A percentile compares a stretch with the other conserved stretches of the same genome.
Evolutionary conservation across 2,329 filamentous ascomycete genomes (phyloP).

Genomic region (Beauveria sp.): DNA sequence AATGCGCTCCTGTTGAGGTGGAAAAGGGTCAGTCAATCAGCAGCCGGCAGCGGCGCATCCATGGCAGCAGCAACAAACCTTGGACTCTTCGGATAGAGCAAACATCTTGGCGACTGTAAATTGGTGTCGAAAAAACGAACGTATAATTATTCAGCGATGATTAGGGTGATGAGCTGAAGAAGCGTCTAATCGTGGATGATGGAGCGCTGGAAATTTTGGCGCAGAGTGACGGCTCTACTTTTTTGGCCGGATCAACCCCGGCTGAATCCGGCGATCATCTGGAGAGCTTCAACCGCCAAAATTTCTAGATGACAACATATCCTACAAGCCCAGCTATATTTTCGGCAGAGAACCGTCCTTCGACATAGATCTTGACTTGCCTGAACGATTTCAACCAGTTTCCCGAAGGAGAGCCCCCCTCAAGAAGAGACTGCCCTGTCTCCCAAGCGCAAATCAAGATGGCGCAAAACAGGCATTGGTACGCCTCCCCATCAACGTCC

Average conservation of each 20-base stretch:
- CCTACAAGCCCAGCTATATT: not conserved
- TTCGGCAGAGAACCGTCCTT: not conserved
- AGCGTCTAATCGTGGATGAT: not conserved
- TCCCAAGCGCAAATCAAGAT: slow-evolving; percentile 36
- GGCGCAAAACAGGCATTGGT: slow-evolving; percentile 70
- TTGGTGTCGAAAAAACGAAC: not conserved
- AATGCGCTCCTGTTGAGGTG: slow-evolving; percentile 74
- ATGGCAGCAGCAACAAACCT: slow-evolving; percentile 50
- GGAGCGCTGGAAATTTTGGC: slow-evolving; percentile 1
- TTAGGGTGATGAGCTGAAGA: not conserved
- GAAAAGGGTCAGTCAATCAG: slow-evolving; percentile 6
- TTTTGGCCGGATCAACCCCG: slow-evolving; percentile 9
- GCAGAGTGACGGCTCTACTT: slow-evolving; percentile 3
- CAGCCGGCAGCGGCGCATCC: not conserved
- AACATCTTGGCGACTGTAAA: slow-evolving; percentile 40
- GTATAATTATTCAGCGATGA: not conserved
- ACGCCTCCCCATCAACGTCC: slow-evolving; percentile 21
- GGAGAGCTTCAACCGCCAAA: not conserved
- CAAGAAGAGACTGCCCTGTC: not conserved
- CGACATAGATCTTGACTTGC: not conserved
- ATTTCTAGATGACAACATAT: not conserved
- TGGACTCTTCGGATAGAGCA: slow-evolving; percentile 88
- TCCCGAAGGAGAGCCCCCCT: slow-evolving; percentile 7
- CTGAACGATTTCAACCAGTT: not conserved
- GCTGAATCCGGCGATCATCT: not conserved